Conservation (phyloP, 371 early-diverging fungal species). For the Mortierella sp. region DNA sequence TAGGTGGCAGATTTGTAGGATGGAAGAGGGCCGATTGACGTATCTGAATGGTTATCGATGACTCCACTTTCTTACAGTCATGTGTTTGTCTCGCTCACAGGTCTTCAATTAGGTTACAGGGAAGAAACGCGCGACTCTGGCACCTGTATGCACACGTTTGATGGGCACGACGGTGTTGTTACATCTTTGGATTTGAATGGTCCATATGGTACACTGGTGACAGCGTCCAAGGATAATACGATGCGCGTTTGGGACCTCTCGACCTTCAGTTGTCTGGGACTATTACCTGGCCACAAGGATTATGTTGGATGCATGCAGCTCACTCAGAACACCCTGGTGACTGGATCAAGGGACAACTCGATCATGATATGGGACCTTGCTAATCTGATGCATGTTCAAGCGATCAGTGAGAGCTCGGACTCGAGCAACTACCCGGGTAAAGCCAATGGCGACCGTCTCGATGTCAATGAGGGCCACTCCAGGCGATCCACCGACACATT, state of each 20-base stretch:
- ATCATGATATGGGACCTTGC: constrained; percentile 88
- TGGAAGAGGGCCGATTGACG: too few species aligned
- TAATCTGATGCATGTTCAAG: constrained; percentile 57
- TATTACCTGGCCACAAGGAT: constrained; percentile 68
- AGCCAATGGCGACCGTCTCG: constrained; percentile 8
- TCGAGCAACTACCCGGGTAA: constrained; percentile 20
- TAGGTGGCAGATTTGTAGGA: constrained; percentile 5
- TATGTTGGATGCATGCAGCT: constrained; percentile 77
- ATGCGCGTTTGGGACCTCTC: constrained; percentile 81
- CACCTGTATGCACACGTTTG: constrained; percentile 60
- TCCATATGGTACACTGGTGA: constrained; percentile 71
- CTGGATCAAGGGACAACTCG: constrained; percentile 83
- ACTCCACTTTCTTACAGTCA: background rate
- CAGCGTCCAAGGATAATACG: constrained; percentile 83
- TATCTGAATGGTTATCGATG: too few species aligned
- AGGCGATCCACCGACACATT: constrained; percentile 38
- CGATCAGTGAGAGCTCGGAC: constrained; percentile 38
- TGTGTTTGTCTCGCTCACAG: constrained; percentile 4
- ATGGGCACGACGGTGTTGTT: constrained; percentile 79
- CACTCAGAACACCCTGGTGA: constrained; percentile 70
- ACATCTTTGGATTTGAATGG: constrained; percentile 77
- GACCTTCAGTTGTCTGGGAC: constrained; percentile 66
- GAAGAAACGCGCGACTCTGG: constrained; percentile 32
- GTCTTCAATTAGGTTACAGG: constrained; percentile 32
- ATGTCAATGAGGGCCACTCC: constrained; percentile 10